Conservation (phyloP, 2,329 filamentous ascomycete genomes). For the Penicillium hordei region DNA sequence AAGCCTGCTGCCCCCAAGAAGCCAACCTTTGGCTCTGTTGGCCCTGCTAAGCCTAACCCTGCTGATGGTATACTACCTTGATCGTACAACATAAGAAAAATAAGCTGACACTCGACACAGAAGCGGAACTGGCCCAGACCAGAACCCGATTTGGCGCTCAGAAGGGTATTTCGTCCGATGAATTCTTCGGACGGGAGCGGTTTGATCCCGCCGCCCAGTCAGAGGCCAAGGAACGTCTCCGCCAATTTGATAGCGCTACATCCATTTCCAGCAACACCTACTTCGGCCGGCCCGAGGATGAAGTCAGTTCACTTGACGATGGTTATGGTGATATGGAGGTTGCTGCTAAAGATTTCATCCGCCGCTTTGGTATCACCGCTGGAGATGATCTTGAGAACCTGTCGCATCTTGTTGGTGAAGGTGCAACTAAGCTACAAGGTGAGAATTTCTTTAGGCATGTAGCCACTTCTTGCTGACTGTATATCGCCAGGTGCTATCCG, state of each 20-base stretch:
- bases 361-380: conserved; percentile 91
- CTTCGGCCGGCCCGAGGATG: conserved; percentile 89
- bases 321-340: conserved; percentile 84
- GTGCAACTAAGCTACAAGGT: conserved; percentile 79
- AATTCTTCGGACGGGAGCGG: conserved; percentile 90
- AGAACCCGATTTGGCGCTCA: conserved; percentile 85
- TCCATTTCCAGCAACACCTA: conserved; percentile 96
- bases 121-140: conserved; percentile 79
- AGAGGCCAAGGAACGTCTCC: conserved; percentile 83
- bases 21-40: conserved; percentile 84
- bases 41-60: conserved; percentile 65
- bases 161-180: conserved; percentile 96
- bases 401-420: conserved; percentile 78
- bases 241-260: conserved; percentile 88
- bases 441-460: conserved; percentile 23
- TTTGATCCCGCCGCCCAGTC: conserved; percentile 78
- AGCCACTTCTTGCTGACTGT: conserved; percentile 10
- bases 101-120: conserved; percentile 34
- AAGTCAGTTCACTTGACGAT: conserved; percentile 65
- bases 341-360: conserved; percentile 94
- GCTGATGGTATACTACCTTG: conserved; percentile 58
- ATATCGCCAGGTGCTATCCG: conserved; percentile 45
- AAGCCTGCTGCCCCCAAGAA: conserved; percentile 67
- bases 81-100: background rate
- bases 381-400: conserved; percentile 95